Evolutionary conservation across 106 monocot species (phyloP).

Genomic region (Dendrobium officinale): DNA sequence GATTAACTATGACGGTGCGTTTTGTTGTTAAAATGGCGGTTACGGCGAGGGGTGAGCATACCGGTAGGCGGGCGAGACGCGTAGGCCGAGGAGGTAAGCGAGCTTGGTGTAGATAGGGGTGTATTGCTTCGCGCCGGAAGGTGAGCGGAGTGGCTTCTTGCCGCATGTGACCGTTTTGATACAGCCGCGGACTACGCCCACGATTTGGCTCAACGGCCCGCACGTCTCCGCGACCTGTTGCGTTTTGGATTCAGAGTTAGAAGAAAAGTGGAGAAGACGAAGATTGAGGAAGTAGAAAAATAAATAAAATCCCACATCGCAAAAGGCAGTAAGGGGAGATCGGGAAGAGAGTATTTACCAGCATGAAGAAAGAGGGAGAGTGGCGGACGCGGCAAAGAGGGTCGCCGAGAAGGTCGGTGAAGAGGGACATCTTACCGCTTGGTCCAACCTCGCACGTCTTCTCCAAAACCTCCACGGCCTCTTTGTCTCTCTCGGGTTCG

Average conservation of each 20-base stretch:
- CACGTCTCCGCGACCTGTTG: conserved; percentile 47
- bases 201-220: conserved; percentile 27
- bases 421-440: conserved; percentile 35
- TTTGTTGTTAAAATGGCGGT: not conserved
- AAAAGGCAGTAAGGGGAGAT: too few relatives aligned
- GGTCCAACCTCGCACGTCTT: conserved; percentile 62
- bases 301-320: too few relatives aligned
- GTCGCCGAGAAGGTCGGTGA: conserved; percentile 51
- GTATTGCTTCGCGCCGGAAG: conserved; percentile 11
- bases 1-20: not conserved
- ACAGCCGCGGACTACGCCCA: conserved; percentile 63
- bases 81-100: conserved; percentile 94
- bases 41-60: conserved; percentile 7
- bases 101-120: conserved; percentile 64
- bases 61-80: conserved; percentile 78
- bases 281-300: too few relatives aligned
- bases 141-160: conserved; percentile 11
- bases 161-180: conserved; percentile 48
- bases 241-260: not conserved
- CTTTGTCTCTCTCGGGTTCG: conserved; percentile 30
- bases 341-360: conserved; percentile 9
- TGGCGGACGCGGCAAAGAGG: conserved; percentile 37
- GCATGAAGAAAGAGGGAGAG: conserved; percentile 25
- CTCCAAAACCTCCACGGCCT: conserved; percentile 43
- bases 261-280: not conserved